phyloP scores from a whole-genome alignment of 1,284 basidiomycete genomes.

The Thecaphora thlaspeos region DNA sequence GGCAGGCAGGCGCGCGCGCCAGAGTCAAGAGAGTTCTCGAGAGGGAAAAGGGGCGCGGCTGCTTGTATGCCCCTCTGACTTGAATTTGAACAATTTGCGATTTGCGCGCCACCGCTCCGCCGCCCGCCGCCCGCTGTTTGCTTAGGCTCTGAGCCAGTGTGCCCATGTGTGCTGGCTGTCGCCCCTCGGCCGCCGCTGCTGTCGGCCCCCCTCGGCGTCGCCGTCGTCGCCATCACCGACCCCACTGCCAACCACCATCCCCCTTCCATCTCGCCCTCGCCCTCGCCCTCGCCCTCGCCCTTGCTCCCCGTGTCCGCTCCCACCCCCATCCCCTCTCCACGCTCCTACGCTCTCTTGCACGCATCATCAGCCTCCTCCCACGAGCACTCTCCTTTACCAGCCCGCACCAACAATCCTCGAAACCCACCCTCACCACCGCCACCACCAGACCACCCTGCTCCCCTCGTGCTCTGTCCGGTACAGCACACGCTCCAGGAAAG shows the following conservation, averaged over 20 bases:
- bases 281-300: background rate
- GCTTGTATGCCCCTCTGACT: no score
- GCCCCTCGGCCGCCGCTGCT: background rate
- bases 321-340: conserved; percentile 1
- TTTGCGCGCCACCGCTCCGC: no score
- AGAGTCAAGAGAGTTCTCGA: no score
- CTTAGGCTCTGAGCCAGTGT: no score
- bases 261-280: background rate
- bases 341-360: conserved; percentile 1
- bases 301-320: conserved; percentile 1
- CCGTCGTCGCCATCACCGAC: background rate
- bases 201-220: background rate
- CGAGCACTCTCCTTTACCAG: background rate
- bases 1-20: no score
- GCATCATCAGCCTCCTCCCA: background rate
- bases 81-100: no score
- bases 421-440: background rate
- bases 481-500: background rate
- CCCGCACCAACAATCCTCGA: no score
- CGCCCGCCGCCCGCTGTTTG: no score
- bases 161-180: background rate
- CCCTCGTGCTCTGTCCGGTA: background rate
- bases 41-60: no score
- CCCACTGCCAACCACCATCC: conserved; percentile 2
- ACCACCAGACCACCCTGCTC: background rate